A percentile compares a stretch with the other conserved stretches of the same genome.
These are phyloP conservation scores for Delphinella strobiligena DNA, from an alignment of 2,329 filamentous ascomycete species.

Conservation along the genomic window DNA sequence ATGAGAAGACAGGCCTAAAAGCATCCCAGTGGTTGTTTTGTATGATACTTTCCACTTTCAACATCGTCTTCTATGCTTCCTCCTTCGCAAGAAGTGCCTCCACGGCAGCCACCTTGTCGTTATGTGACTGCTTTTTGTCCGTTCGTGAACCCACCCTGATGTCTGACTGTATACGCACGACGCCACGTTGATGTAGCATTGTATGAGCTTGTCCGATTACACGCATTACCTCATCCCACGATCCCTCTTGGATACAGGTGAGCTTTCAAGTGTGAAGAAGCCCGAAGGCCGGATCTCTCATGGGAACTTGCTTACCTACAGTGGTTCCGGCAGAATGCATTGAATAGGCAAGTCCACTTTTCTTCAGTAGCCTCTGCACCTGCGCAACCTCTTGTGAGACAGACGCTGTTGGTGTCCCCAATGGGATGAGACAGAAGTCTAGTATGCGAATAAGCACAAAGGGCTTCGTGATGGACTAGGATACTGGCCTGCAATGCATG, in stretches of 20 bases:
- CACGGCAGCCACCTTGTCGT: slow-evolving; percentile 63
- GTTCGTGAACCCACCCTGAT: slow-evolving; percentile 77
- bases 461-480: no score
- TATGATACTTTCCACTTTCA: background rate
- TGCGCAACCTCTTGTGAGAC: slow-evolving; percentile 64
- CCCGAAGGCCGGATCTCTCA: no score
- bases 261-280: background rate
- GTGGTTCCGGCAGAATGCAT: slow-evolving; percentile 96
- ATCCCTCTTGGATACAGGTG: slow-evolving; percentile 53
- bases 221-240: slow-evolving; percentile 78
- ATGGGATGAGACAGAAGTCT: slow-evolving; percentile 85
- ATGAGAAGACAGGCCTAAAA: background rate
- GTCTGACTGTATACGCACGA: slow-evolving; percentile 74
- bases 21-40: background rate
- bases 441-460: no score
- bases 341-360: slow-evolving; percentile 66
- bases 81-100: slow-evolving; percentile 36
- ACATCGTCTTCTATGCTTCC: slow-evolving; percentile 4
- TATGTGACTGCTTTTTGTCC: slow-evolving; percentile 71
- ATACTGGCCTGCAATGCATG: slow-evolving; percentile 53
- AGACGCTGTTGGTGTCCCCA: slow-evolving; percentile 42
- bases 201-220: slow-evolving; percentile 79
- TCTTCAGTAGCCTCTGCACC: slow-evolving; percentile 73
- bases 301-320: no score
- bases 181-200: slow-evolving; percentile 63